Evolutionary conservation across 495 filamentous ascomycete species (phyloP), one percentile per base, ranked within the genome.

Genomic region (Aspergillus sclerotioniger): DNA sequence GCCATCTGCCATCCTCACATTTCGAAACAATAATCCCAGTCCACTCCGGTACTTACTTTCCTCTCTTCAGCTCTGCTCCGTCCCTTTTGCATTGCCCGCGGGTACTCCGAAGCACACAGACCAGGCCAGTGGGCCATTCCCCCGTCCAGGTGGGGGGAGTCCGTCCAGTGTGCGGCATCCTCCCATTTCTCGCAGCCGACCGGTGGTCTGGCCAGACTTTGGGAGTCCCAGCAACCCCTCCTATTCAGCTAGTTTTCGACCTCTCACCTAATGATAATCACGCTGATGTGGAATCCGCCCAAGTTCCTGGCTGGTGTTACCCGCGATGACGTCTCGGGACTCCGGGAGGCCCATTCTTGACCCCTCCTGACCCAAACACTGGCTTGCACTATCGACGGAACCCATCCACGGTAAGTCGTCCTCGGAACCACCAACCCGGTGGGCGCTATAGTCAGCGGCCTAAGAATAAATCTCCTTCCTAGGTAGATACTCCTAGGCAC

Each of bases 61-160:
- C 37, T 41, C 37, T 13, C 37, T 41, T 41, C 37, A 41, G 37
- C 13, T 15, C 37, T 41, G 12, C 12, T 13, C n/a, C 37, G 8
- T 7, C n/a, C 37, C 37, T n/a, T 41, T 13, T 15, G 13, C 33
- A 37, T 37, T 8, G 13, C 13, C 25, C 33, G 13, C 33, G 33
- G 33, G 13, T 37, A 25, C 32, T 10, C 29, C 50, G 51, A 16
- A 37, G 33, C 54, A 56, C 54, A 56, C 54, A 49, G 54, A 56
- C 54, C 54, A 56, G 47, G 15, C 47, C 13, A 32, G 47, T 32
- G 47, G 47, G 31, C 31, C 47, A 16, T n/a, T 15, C 47, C 47
- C 21, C 31, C 28, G 12, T 16, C 21, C 12, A 16, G 25, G 47
- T 28, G 45, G 28, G 37, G 16, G 28, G 32, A 7, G 37, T 35